Conservation (phyloP, 345 rosid species). For the Mercurialis annua region DNA sequence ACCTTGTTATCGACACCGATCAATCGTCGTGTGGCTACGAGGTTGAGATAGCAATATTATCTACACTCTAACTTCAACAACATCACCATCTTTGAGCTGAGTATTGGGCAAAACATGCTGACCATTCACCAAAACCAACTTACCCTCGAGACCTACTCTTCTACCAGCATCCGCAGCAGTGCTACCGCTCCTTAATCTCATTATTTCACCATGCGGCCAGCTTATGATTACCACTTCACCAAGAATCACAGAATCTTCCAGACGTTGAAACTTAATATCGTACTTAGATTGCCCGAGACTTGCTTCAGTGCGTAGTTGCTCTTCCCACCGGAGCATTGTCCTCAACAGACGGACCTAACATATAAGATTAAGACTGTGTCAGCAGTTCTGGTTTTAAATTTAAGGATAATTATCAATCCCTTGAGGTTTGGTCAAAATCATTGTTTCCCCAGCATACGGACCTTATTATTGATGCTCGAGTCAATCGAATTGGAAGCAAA, state of each 20-base stretch:
- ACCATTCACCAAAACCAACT: constrained; percentile 56
- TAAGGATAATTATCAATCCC: not conserved
- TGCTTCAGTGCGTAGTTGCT: constrained; percentile 49
- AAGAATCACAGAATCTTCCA: constrained; percentile 25
- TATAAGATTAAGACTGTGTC: not conserved
- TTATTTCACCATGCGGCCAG: constrained; percentile 67
- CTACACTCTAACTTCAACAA: constrained; percentile 55
- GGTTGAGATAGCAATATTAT: not conserved
- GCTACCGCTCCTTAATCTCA: constrained; percentile 61
- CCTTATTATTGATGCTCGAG: constrained; percentile 65
- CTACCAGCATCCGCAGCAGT: constrained; percentile 76
- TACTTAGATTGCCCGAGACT: constrained; percentile 29
- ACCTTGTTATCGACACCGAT: not conserved
- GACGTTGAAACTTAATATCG: constrained; percentile 5
- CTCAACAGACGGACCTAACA: constrained; percentile 56
- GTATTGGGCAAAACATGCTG: constrained; percentile 57
- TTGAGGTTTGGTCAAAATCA: too few relatives aligned
- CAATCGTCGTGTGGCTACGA: too few relatives aligned
- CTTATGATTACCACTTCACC: constrained; percentile 64
- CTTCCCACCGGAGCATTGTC: constrained; percentile 77
- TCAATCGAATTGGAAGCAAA: constrained; percentile 41
- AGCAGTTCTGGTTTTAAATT: not conserved
- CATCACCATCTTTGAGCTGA: constrained; percentile 67
- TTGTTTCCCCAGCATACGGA: too few relatives aligned
- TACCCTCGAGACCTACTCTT: constrained; percentile 60